Percentiles rank a stretch among this genome's conserved stretches.
phyloP scores from a whole-genome alignment of 2,329 filamentous ascomycete genomes.

The Ophiostoma quercus region DNA sequence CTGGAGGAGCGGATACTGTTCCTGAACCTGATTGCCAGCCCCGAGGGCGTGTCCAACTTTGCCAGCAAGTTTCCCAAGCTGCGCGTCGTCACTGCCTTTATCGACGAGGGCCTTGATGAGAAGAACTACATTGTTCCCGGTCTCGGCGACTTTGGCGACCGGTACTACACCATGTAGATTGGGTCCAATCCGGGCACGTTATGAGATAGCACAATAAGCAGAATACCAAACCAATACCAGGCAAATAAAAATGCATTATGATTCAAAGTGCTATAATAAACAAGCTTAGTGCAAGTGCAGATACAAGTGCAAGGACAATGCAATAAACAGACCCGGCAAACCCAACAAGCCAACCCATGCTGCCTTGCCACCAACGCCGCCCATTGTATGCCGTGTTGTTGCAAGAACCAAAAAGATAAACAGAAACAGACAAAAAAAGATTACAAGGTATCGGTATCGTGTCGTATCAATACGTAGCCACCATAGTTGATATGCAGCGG shows the following conservation, averaged over 20 bases:
- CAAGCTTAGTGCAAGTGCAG: background rate
- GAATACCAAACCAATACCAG: background rate
- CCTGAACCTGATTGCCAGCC: slow-evolving; percentile 95
- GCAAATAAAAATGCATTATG: background rate
- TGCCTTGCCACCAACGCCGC: background rate
- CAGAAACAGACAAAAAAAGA: background rate
- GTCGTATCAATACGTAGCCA: background rate
- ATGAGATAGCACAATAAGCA: slow-evolving; percentile 6
- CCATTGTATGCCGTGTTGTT: background rate
- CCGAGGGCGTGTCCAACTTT: slow-evolving; percentile 84
- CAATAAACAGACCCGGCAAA: background rate
- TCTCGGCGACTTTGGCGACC: slow-evolving; percentile 89
- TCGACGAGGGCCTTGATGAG: slow-evolving; percentile 88
- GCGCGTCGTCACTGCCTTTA: slow-evolving; percentile 89
- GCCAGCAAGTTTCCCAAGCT: slow-evolving; percentile 83
- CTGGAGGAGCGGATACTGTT: slow-evolving; percentile 94
- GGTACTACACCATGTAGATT: slow-evolving; percentile 79
- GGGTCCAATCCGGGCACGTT: background rate
- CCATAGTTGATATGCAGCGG: background rate
- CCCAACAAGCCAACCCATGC: background rate
- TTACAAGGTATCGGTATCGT: background rate
- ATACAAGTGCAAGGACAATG: background rate
- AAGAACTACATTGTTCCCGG: slow-evolving; percentile 98
- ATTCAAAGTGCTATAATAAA: background rate
- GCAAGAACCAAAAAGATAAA: background rate